Evolutionary conservation across 768 basidiomycete species (phyloP).

Genomic region (Pleurotus tuber-regium): DNA sequence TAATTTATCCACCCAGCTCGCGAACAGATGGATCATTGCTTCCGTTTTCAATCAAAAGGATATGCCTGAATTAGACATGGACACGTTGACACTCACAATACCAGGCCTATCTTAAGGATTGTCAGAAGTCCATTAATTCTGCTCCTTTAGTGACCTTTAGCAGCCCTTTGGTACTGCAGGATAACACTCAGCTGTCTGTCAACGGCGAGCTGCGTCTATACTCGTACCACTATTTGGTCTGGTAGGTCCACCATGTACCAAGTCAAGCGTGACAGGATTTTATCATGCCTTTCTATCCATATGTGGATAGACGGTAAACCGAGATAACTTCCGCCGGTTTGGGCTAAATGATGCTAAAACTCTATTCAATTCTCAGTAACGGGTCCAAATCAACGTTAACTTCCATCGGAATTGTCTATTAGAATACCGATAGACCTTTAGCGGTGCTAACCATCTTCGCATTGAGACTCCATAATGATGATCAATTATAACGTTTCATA

Average conservation of each 20-base stretch:
- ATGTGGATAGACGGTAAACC: background rate
- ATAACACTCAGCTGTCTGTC: background rate
- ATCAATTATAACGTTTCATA: slow-evolving; percentile 10
- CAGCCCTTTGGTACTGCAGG: background rate
- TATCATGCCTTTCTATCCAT: background rate
- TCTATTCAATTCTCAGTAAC: background rate
- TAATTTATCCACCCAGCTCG: too few relatives aligned
- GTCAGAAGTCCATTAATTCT: too few relatives aligned
- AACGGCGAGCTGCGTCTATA: background rate
- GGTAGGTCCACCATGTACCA: background rate
- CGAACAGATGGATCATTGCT: too few relatives aligned
- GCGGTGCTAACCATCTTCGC: slow-evolving; percentile 5
- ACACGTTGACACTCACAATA: too few relatives aligned
- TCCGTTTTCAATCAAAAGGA: too few relatives aligned
- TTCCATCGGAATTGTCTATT: background rate
- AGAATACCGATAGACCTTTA: background rate
- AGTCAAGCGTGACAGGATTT: background rate
- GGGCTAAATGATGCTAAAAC: background rate
- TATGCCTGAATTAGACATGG: too few relatives aligned
- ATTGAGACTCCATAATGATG: slow-evolving; percentile 9
- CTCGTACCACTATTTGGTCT: background rate
- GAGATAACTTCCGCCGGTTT: background rate
- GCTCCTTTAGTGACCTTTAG: too few relatives aligned
- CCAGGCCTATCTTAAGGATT: too few relatives aligned
- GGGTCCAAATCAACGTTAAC: background rate